These are phyloP conservation scores for Jasminum sambac DNA, from an alignment of 257 asterid species.

Conservation along the genomic window DNA sequence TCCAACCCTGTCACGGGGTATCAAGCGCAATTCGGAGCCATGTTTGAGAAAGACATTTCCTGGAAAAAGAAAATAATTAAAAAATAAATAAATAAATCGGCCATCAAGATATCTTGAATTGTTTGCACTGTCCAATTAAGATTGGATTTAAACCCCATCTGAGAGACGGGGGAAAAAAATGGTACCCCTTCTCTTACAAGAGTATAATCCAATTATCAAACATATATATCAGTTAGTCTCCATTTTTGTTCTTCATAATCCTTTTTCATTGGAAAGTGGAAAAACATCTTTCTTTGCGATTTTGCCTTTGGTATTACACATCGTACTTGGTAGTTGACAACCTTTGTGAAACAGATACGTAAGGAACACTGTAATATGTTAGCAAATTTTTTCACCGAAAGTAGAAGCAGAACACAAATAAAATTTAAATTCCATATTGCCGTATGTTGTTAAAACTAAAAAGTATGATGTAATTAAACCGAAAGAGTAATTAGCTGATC, in stretches of 20 bases:
- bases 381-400: not conserved
- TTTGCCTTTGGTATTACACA: not conserved
- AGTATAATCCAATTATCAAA: not conserved
- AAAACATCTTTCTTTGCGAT: not conserved
- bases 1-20: slow-evolving; percentile 94
- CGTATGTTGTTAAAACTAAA: not conserved
- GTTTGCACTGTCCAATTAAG: no score
- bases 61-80: slow-evolving; percentile 28
- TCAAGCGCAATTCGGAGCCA: slow-evolving; percentile 86
- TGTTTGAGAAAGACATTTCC: slow-evolving; percentile 93
- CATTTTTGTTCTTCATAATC: not conserved
- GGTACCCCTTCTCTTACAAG: not conserved
- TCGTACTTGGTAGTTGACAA: not conserved
- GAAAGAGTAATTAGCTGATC: not conserved
- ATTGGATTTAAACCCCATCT: no score
- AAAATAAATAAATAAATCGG: no score
- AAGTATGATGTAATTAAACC: not conserved
- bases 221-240: not conserved
- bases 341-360: not conserved
- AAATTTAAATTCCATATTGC: not conserved
- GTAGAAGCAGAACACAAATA: not conserved
- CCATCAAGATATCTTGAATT: no score
- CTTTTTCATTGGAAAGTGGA: not conserved
- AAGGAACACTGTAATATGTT: not conserved
- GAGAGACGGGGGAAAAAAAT: no score